Evolutionary conservation across 305 asterid genomes (phyloP), one percentile per base, ranked within the genome.

Genomic region (Fraxinus albicans): DNA sequence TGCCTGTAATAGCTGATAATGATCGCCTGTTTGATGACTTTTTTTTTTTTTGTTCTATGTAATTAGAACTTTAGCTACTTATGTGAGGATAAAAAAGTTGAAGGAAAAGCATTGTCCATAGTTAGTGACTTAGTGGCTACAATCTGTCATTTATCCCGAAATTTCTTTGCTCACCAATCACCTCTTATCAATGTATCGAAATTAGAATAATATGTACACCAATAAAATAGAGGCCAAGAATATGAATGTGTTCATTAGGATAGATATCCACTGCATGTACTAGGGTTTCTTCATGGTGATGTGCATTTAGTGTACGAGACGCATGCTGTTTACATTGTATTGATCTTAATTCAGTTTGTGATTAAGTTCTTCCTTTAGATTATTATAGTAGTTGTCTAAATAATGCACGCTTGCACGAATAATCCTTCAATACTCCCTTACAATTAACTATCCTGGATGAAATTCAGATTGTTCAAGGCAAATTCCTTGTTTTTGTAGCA

Each of bases 221-320:
- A 83, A 13, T 60, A 13, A 9, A 73, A 55, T 38, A 29, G 76
- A 55, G 50, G 69, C 34, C 19, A 1, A 35, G 72, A 42, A 65
- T 21, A 73, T 31, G 76, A 79, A 78, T 82, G 67, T 17, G 73
- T 63, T 75, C 79, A 76, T 36, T 80, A 2, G 77, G 77, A 42
- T 77, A 76, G 63, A 75, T 76, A 75, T 70, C 33, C 79, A 12
- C 42, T 58, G 23, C 10, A 33, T 58, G 77, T 21, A 25, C 40
- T 47, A 77, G 47, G 53, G 80, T 35, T 17, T 15, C 80, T 47
- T 55, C 70, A 27, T 77, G 70, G 29, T 77, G 67, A 77, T 67
- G n/a, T 72, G 7, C 17, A 69, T 78, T 77, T 38, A 44, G 33
- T 42, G 44, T 35, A 36, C 10, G 21, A 19, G 5, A 21, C 21